Conservation (phyloP, 1,284 basidiomycete genomes). For the Rhodotorula sp. region DNA sequence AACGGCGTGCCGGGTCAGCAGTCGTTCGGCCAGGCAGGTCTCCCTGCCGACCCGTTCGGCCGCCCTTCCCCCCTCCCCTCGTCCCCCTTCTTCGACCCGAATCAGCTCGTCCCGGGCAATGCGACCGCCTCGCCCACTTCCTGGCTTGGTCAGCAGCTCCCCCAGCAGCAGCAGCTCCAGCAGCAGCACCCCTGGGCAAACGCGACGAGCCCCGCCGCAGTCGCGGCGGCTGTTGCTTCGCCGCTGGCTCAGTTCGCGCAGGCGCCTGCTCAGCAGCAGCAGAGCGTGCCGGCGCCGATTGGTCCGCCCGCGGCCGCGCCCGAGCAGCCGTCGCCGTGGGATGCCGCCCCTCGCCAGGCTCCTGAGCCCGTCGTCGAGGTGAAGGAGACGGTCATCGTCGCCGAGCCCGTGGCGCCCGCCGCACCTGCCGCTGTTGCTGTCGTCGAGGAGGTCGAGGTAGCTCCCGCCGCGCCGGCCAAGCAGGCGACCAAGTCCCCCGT, state of each 20-base stretch:
- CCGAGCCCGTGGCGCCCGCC: neutral
- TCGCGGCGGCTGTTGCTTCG: neutral
- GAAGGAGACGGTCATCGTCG: conserved; percentile 10
- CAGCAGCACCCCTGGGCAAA: conserved; percentile 13
- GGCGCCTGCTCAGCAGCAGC: neutral
- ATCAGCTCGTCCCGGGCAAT: conserved; percentile 20
- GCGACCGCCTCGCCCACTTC: conserved; percentile 3
- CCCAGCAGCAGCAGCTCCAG: conserved; percentile 23
- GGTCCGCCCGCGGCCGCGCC: conserved; percentile 3
- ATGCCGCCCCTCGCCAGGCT: neutral
- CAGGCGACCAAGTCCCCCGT: conserved; percentile 46
- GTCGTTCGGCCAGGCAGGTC: neutral
- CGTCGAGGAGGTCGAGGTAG: conserved; percentile 55
- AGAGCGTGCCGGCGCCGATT: conserved; percentile 24
- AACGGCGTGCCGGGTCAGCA: conserved; percentile 16
- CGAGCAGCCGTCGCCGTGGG: conserved; percentile 8
- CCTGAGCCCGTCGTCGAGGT: conserved; percentile 6
- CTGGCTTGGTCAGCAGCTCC: conserved; percentile 30
- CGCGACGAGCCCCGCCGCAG: neutral
- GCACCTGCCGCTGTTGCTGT: conserved; percentile 50
- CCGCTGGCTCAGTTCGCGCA: conserved; percentile 17
- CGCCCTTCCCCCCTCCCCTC: conserved; percentile 20
- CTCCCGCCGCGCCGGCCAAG: conserved; percentile 46
- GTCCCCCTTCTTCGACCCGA: conserved; percentile 32
- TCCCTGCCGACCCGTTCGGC: conserved; percentile 19